Conservation (phyloP, 2,329 filamentous ascomycete species). For the Tolypocladium paradoxum region DNA sequence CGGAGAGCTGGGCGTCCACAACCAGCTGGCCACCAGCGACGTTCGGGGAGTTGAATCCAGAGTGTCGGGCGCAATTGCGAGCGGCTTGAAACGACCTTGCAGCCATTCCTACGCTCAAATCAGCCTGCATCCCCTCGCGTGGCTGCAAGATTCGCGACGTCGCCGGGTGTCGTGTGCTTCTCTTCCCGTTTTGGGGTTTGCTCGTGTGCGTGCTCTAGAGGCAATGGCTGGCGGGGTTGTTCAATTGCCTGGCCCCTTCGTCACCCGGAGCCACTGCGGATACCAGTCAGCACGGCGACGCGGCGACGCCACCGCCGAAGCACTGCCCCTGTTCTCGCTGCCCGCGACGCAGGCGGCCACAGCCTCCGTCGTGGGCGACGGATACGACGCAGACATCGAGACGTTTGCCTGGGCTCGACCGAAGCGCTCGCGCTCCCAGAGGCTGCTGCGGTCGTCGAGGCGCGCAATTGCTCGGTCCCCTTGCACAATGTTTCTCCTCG, state of each 20-base stretch:
- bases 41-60: background rate
- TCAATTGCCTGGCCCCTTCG: background rate
- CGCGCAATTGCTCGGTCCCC: background rate
- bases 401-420: conserved; percentile 1
- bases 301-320: background rate
- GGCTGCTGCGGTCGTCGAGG: conserved; percentile 1
- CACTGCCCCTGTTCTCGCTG: conserved; percentile 4
- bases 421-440: background rate
- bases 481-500: conserved; percentile 25
- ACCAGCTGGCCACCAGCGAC: too few relatives aligned
- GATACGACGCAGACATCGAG: background rate
- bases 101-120: background rate
- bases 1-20: too few relatives aligned
- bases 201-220: too few relatives aligned
- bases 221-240: background rate
- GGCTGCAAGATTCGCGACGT: background rate
- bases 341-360: background rate
- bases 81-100: background rate
- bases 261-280: background rate
- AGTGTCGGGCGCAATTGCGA: background rate
- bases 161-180: background rate
- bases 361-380: background rate
- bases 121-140: background rate
- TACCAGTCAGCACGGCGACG: background rate
- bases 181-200: too few relatives aligned